phyloP scores from a whole-genome alignment of 768 basidiomycete genomes.

The Leucosporidium yakuticum region DNA sequence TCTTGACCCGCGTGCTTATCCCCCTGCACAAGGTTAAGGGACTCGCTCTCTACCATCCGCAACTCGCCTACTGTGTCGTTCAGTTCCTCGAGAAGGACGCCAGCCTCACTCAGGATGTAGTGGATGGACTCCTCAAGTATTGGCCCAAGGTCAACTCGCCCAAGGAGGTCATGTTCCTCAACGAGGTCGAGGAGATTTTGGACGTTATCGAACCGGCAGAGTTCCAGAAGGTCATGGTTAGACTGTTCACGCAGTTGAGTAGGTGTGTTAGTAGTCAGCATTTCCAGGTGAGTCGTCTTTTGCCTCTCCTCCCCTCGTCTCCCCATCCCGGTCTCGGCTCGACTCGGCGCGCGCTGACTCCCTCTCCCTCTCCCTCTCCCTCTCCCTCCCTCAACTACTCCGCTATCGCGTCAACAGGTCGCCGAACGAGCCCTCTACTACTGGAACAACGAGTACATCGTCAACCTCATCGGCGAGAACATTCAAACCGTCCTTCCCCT shows the following conservation, averaged over 20 bases:
- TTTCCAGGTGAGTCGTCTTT: conserved; percentile 61
- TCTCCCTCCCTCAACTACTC: neutral
- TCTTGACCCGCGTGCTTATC: conserved; percentile 85
- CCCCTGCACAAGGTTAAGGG: conserved; percentile 96
- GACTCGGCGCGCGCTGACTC: neutral
- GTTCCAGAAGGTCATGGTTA: conserved; percentile 90
- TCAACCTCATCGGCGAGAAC: conserved; percentile 98
- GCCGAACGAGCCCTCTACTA: conserved; percentile 93
- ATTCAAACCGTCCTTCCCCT: conserved; percentile 80
- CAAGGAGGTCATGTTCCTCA: conserved; percentile 99
- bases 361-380: neutral
- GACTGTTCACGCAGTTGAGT: conserved; percentile 87
- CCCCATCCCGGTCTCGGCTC: too few species aligned
- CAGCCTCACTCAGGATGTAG: conserved; percentile 84
- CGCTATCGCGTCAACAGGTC: conserved; percentile 48
- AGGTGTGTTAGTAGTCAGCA: conserved; percentile 98
- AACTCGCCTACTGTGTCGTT: conserved; percentile 96
- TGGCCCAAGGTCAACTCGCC: conserved; percentile 99
- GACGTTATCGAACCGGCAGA: conserved; percentile 96
- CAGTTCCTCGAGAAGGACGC: conserved; percentile 98
- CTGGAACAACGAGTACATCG: conserved; percentile 99
- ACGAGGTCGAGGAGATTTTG: conserved; percentile 97
- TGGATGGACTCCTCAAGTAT: conserved; percentile 88
- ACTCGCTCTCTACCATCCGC: conserved; percentile 97
- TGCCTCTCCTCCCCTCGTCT: neutral